Percentiles rank a stretch among this genome's conserved stretches.
Conservation (phyloP, 768 basidiomycete genomes). For the Lactifluus subvellereus region DNA sequence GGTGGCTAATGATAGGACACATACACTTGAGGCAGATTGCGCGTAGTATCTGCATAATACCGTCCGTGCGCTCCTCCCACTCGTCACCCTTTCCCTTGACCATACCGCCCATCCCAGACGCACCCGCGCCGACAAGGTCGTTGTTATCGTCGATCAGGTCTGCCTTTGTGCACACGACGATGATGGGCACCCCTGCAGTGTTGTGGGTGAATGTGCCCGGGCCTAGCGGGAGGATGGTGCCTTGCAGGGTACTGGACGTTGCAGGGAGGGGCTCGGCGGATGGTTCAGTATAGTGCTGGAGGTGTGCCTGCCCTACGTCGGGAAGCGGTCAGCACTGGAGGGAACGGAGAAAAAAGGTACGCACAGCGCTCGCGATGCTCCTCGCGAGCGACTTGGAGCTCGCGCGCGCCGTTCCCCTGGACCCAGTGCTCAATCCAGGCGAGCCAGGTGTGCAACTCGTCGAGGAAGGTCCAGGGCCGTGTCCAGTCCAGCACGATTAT, state of each 20-base stretch:
- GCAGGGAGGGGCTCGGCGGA: constrained; percentile 58
- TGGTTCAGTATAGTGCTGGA: constrained; percentile 89
- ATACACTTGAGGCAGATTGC: constrained; percentile 89
- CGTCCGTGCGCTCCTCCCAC: constrained; percentile 95
- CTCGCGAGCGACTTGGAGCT: constrained; percentile 68
- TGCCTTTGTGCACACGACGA: constrained; percentile 89
- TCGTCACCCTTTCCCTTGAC: constrained; percentile 87
- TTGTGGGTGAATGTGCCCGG: constrained; percentile 86
- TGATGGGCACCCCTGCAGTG: constrained; percentile 74
- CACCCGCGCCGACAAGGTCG: constrained; percentile 62
- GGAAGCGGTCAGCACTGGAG: background rate
- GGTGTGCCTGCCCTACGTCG: constrained; percentile 69
- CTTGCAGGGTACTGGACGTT: constrained; percentile 52
- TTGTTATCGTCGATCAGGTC: constrained; percentile 84
- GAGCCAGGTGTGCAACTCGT: constrained; percentile 81
- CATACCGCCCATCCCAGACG: constrained; percentile 84
- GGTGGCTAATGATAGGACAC: constrained; percentile 30
- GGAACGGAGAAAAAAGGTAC: constrained; percentile 30
- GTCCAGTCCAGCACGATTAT: constrained; percentile 95
- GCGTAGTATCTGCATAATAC: constrained; percentile 90
- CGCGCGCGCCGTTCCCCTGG: constrained; percentile 60
- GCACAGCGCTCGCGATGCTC: constrained; percentile 79
- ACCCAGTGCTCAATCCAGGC: constrained; percentile 81
- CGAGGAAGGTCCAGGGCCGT: constrained; percentile 84
- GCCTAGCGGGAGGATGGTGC: constrained; percentile 74